Evolutionary conservation across 441 rosid genomes (phyloP), one percentile per base, ranked within the genome.

Genomic region (Gossypium davidsonii): DNA sequence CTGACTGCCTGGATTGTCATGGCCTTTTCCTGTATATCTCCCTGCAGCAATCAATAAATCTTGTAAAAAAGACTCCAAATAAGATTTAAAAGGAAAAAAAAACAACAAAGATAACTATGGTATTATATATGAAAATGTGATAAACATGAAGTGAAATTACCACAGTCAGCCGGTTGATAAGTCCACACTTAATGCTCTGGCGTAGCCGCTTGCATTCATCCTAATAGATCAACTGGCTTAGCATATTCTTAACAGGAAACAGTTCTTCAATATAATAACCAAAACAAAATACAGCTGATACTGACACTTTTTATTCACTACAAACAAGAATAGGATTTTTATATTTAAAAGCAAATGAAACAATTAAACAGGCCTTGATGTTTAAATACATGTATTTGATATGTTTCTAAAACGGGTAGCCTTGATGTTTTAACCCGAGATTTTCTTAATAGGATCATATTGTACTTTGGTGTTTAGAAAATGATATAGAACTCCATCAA

Each of bases 121-220:
- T 12, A 71, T 23, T 67, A 39, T 26, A 57, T 70, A 25, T 65
- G 46, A 58, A 65, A 44, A 55, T 10, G 61, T 10, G 56, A 75
- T 11, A 62, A 49, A 48, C 63, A 6, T 72, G 26, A 56, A 62
- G 65, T 49, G 68, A 63, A 75, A 79, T 85, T 87, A 95, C 98
- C 97, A 95, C 93, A 51, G 93, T 88, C 80, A 95, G 77, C 70
- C 93, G 87, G 76, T 83, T 86, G 80, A 92, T 89, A 67, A 95
- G 87, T 76, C 97, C 96, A 79, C 96, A 92, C 77, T 90, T 95
- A 73, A 94, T 95, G 89, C 99, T 92, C 81, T 94, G 99, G 67
- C 95, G 93, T 48, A 94, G 84, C 31, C 99, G 96, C 78, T 90
- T 92, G 85, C 97, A 92, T 88, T 95, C 99, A 81, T 95, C 99